These are phyloP conservation scores for Nelumbo lutea DNA, from an alignment of 164 flowering plant species.

Conservation along the genomic window DNA sequence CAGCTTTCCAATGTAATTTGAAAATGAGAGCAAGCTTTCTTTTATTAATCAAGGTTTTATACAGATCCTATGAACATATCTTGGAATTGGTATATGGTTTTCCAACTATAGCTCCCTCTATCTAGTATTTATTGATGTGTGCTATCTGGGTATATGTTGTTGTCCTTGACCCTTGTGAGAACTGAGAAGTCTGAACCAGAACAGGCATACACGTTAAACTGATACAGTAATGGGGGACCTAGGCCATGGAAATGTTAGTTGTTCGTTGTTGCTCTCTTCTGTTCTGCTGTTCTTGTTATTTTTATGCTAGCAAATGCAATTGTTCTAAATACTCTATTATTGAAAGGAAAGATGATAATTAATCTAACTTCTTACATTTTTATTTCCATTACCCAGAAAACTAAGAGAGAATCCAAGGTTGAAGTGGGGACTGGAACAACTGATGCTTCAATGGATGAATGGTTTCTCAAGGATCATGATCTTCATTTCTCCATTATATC, in stretches of 20 bases:
- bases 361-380: background rate
- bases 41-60: background rate
- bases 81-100: too few relatives aligned
- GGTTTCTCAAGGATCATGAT: background rate
- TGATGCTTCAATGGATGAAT: constrained; percentile 84
- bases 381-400: constrained; percentile 46
- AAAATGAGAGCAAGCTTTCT: background rate
- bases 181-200: too few relatives aligned
- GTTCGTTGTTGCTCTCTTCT: background rate
- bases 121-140: too few relatives aligned
- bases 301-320: background rate
- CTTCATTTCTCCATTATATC: background rate
- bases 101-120: too few relatives aligned
- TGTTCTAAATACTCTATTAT: background rate
- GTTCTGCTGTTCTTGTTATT: background rate
- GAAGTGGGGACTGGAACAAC: constrained; percentile 81
- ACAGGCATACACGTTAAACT: too few relatives aligned
- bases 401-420: constrained; percentile 86
- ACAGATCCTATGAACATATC: too few relatives aligned
- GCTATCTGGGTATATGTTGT: too few relatives aligned
- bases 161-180: too few relatives aligned
- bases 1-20: constrained; percentile 61
- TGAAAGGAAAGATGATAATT: background rate
- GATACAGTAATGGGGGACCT: too few relatives aligned
- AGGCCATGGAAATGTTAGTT: too few relatives aligned